Evolutionary conservation across 805 yeast species (phyloP).

Genomic region (Starmerella powellii): DNA sequence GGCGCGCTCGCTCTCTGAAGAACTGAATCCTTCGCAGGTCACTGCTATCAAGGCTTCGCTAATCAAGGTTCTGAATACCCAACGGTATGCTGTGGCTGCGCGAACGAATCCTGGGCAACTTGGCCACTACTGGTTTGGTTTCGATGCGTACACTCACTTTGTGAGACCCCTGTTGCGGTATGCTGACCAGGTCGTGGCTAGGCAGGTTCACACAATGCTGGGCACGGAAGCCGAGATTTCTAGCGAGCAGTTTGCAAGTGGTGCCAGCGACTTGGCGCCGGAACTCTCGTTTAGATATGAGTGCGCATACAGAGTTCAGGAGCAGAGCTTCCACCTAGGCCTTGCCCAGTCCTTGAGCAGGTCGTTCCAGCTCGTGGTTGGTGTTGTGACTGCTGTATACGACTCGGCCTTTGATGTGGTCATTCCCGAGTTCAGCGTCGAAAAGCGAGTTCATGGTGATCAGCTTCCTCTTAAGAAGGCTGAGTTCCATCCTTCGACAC

Average conservation of each 20-base stretch:
- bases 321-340: slow-evolving; percentile 78
- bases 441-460: slow-evolving; percentile 60
- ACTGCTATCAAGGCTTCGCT: slow-evolving; percentile 67
- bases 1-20: slow-evolving; percentile 53
- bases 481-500: slow-evolving; percentile 62
- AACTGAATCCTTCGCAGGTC: slow-evolving; percentile 51
- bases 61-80: slow-evolving; percentile 70
- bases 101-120: slow-evolving; percentile 65
- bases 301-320: slow-evolving; percentile 86
- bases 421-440: slow-evolving; percentile 59
- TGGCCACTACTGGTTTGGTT: slow-evolving; percentile 68
- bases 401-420: slow-evolving; percentile 91
- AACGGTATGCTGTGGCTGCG: slow-evolving; percentile 82
- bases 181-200: slow-evolving; percentile 83
- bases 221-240: slow-evolving; percentile 17
- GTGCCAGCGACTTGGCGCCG: slow-evolving; percentile 44
- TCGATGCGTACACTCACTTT: slow-evolving; percentile 85
- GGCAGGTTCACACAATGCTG: slow-evolving; percentile 68
- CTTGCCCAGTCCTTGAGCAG: slow-evolving; percentile 40
- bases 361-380: slow-evolving; percentile 72
- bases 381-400: slow-evolving; percentile 80
- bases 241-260: slow-evolving; percentile 2
- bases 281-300: slow-evolving; percentile 93
- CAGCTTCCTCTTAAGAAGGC: slow-evolving; percentile 87
- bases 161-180: slow-evolving; percentile 86